These are phyloP conservation scores for Trichosporon sp. DNA, from an alignment of 1,284 basidiomycete genomes.

Conservation along the genomic window DNA sequence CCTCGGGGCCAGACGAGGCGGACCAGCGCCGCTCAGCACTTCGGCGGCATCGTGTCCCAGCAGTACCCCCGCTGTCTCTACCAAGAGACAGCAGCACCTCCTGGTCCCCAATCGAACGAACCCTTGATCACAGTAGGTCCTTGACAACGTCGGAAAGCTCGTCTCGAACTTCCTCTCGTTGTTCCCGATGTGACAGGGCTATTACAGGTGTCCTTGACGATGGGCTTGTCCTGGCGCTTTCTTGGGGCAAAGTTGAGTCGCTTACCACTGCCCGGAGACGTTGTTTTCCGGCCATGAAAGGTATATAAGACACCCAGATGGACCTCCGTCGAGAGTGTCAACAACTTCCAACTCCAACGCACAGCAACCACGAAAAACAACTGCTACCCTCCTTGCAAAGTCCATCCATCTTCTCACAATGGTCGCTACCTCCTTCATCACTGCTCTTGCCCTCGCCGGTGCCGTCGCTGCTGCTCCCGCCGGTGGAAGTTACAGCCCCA, in stretches of 20 bases:
- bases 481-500: neutral
- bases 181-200: conserved; percentile 11
- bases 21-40: too few species aligned
- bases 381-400: too few species aligned
- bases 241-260: neutral
- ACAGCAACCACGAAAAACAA: too few species aligned
- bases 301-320: neutral
- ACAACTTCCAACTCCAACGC: too few species aligned
- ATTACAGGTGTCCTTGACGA: neutral
- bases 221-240: neutral
- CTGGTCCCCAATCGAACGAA: neutral
- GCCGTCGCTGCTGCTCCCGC: neutral
- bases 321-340: neutral
- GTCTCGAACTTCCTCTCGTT: neutral
- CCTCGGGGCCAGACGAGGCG: neutral
- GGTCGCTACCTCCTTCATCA: conserved; percentile 11
- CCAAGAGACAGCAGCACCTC: neutral
- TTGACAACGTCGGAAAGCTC: conserved; percentile 4
- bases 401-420: neutral
- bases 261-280: neutral
- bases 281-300: neutral
- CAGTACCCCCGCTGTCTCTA: too few species aligned
- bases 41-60: too few species aligned
- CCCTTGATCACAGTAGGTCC: neutral
- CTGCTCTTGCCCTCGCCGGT: neutral